Base-by-base conservation (phyloP, 768 basidiomycete genomes). In the Asterophora parasitica region DNA sequence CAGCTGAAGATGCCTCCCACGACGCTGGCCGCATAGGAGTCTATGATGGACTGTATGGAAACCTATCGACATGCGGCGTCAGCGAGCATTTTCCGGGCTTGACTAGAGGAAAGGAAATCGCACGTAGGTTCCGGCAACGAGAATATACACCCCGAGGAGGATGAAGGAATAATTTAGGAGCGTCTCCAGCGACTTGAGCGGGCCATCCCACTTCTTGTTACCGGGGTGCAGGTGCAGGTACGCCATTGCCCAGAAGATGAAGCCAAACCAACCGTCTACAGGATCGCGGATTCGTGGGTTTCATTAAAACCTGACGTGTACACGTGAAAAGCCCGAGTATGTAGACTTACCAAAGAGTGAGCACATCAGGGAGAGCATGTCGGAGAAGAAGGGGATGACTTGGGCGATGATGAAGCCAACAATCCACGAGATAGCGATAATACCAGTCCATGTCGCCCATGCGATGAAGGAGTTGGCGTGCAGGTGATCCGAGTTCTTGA, bases 221-320 rank as follows among this genome's bases (percentile, higher is more conserved):
- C 66, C 64, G 1, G 71, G 70, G 50, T 70, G 58, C n/a, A 73
- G 55, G 9, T 64, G 56, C 1, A 73, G 52, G 56, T 72, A 73
- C 10, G 70, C 69, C 67, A 72, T 69, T 7, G 65, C 70, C 71
- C 72, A 73, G 60, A 71, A 72, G 16, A 72, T 71, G 53, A 70
- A 73, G 47, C 72, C 67, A 49, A 66, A 70, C 65, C 64, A 68
- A 7, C 64, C 58, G 45, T 62, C 62, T 62, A 39, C 7, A 32
- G 32, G 17, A 23, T 36, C 16, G 19, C 28, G 10, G 13, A 9
- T 34, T 15, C 48, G 31, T n/a, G n/a, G n/a, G n/a, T n/a, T n/a
- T n/a, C n/a, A n/a, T n/a, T n/a, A n/a, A 36, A 33, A 9, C 35
- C 23, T 47, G n/a, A 19, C 33, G 15, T 20, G 36, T 37, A 10